Base-by-base conservation (phyloP, 805 yeast genomes). In the Jamesozyma rosinii region DNA sequence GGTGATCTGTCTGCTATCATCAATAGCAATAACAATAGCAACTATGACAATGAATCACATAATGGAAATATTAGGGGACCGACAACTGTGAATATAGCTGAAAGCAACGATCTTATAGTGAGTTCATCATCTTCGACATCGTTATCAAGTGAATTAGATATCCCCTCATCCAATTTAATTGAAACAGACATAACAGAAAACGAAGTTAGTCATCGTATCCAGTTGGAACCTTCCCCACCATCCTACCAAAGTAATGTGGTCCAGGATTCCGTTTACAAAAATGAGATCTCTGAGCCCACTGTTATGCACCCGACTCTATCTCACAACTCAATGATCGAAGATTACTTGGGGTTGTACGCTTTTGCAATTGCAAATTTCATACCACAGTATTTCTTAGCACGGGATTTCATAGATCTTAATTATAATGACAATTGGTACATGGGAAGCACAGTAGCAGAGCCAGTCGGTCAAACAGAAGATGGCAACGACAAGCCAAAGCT, bases 281-380 rank as follows among this genome's bases (percentile, higher is more conserved):
- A 32, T 4, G 40, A 42, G 3, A 36, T 48, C 2, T 36, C 38
- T 14, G 61, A 54, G 34, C 60, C 61, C 2, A 50, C 59, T 1
- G 51, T 58, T 3, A 38, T 61, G 2, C 41, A 53, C 15, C 63
- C 64, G 11, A 43, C 49, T 17, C 52, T 57, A 14, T 32, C 35
- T 11, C 17, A 22, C 4, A 54, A 55, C 38, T 49, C 58, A 1
- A 11, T 57, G 4, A 45, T 59, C 18, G 61, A 59, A 38, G 54
- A 54, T 40, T 61, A 61, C 47, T 50, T 59, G 30, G 57, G 60
- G 1, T 45, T 61, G 21, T 57, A 52, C 38, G 51, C 59, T 3
- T 49, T 54, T 26, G 53, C 49, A 26, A 45, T 57, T 31, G 52
- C 55, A 1, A 47, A 43, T 14, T 55, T 51, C 38, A 36, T 55